These are phyloP conservation scores for Phytophthora nicotianae DNA, from an alignment of 352 stramenopile genomes.

Conservation along the genomic window DNA sequence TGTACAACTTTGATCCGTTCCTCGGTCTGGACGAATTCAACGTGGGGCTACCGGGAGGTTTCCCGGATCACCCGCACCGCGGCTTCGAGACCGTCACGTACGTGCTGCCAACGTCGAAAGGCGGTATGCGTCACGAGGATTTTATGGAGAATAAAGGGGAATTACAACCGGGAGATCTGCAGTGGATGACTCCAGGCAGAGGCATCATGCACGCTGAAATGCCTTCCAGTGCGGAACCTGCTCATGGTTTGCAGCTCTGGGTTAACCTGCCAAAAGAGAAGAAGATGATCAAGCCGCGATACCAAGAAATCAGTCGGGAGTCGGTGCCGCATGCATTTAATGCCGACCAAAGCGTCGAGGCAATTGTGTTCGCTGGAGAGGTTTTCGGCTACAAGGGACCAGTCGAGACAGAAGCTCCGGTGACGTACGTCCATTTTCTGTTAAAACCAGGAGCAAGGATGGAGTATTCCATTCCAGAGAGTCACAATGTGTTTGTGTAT, in stretches of 20 bases:
- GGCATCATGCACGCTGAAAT: conserved; percentile 57
- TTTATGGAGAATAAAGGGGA: conserved; percentile 58
- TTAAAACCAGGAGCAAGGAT: conserved; percentile 32
- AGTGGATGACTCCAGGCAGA: conserved; percentile 55
- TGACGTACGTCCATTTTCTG: conserved; percentile 51
- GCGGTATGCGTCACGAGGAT: conserved; percentile 89
- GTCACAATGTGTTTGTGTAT: conserved; percentile 47
- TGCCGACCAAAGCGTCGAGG: conserved; percentile 37
- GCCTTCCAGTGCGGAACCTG: conserved; percentile 27
- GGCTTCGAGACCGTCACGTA: conserved; percentile 94
- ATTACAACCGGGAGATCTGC: conserved; percentile 44
- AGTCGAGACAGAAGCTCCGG: conserved; percentile 38
- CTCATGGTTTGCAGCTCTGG: conserved; percentile 50
- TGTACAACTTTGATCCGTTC: conserved; percentile 50
- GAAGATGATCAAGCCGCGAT: conserved; percentile 44
- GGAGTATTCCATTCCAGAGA: conserved; percentile 33
- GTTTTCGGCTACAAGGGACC: conserved; percentile 37
- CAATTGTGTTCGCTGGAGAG: conserved; percentile 48
- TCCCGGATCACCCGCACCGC: conserved; percentile 89
- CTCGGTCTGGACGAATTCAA: conserved; percentile 55
- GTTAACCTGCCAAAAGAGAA: conserved; percentile 38
- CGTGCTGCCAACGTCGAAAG: conserved; percentile 65
- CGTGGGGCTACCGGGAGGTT: conserved; percentile 62
- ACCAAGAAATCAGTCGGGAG: conserved; percentile 47
- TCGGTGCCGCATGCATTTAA: conserved; percentile 38